Percentiles rank a stretch among this genome's conserved stretches.
Conservation (phyloP, 2,329 filamentous ascomycete species). For the Aspergillus ruber region DNA sequence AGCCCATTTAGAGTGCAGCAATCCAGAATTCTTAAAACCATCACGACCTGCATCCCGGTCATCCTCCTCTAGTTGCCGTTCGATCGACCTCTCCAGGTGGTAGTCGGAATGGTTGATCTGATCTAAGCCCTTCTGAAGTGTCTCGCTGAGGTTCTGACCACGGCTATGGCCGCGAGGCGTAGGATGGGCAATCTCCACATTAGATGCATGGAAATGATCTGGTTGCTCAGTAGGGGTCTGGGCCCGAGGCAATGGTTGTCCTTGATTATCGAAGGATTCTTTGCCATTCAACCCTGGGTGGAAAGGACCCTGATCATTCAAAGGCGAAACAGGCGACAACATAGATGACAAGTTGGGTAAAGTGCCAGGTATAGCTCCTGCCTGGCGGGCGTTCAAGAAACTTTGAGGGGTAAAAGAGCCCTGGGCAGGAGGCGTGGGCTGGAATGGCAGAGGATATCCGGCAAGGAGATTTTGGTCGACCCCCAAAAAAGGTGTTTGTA, state of each 20-base stretch:
- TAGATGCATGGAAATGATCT: constrained; percentile 37
- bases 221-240: constrained; percentile 26
- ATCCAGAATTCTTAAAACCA: constrained; percentile 19
- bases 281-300: constrained; percentile 24
- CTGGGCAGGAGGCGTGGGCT: constrained; percentile 52
- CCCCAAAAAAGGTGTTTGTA: constrained; percentile 53
- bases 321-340: constrained; percentile 60
- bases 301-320: constrained; percentile 46
- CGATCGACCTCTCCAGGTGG: constrained; percentile 71
- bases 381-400: constrained; percentile 37
- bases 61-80: constrained; percentile 70
- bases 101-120: constrained; percentile 63
- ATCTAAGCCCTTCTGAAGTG: constrained; percentile 75
- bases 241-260: constrained; percentile 20
- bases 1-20: constrained; percentile 33
- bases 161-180: constrained; percentile 51
- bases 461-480: constrained; percentile 54
- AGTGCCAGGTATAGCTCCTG: constrained; percentile 34
- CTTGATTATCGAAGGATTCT: constrained; percentile 20
- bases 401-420: constrained; percentile 35
- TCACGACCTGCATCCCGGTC: constrained; percentile 44
- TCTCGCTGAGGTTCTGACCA: constrained; percentile 67
- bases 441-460: constrained; percentile 61
- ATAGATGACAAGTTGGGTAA: constrained; percentile 41
- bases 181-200: constrained; percentile 53